Base-by-base conservation (phyloP, 306 rosid genomes). In the Prunus padus region DNA sequence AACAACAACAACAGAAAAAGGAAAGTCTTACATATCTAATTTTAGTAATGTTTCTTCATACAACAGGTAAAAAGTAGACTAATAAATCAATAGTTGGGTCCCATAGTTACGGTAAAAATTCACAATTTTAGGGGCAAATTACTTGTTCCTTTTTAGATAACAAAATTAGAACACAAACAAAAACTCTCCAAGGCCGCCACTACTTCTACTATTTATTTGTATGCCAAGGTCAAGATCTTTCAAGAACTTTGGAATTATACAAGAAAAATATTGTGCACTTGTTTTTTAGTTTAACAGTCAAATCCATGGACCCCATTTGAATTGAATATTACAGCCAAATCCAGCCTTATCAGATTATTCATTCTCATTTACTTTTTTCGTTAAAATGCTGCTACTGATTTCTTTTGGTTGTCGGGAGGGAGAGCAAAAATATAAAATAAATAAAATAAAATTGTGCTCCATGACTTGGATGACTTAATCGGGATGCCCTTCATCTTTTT, bases 231-330 rank as follows among this genome's bases (percentile, higher is more conserved):
- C 20, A 61, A 26, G 1, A 28, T 26, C 13, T 12, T 61, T 61
- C 22, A 61, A 61, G 15, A 61, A 61, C n/a, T 26, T 26, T 26
- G 5, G n/a, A 28, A 13, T 28, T 61, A 61, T 61, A 14, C 10
- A 61, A 61, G 15, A 28, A 12, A 12, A 60, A 40, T 10, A 46
- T 6, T 12, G 44, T 64, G 51, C 8, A 3, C 1, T 7, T n/a
- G 54, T 37, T 42, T 50, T 52, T 62, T 54, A 76, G 31, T 65
- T 65, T 68, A 54, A 20, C 55, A 46, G 31, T 26, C 68, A 3
- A 64, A 64, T 42, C 30, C 31, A 40, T 70, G 82, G 83, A 54
- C 69, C 86, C 77, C 51, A 52, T 65, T 31, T 42, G 18, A 66
- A 57, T 40, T 33, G 75, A 47, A 40, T 3, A 70, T 1, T 72